A percentile compares a stretch with the other conserved stretches of the same genome.
Evolutionary conservation across 306 rosid species (phyloP).

Genomic region (Quercus alba): DNA sequence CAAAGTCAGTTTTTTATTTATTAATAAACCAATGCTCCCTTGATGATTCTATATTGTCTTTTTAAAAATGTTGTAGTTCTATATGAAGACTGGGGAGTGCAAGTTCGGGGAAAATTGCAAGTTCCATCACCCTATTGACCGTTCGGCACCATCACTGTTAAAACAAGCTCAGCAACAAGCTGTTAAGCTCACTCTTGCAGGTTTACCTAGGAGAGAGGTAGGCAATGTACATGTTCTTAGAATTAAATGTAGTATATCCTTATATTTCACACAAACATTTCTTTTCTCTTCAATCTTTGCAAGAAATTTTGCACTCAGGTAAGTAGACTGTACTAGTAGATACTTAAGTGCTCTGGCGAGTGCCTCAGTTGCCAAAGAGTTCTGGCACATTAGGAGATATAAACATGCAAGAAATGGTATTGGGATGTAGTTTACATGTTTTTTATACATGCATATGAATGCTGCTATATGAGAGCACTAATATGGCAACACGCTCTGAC

Average conservation of each 20-base stretch:
- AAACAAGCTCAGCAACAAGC: constrained; percentile 37
- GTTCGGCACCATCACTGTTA: constrained; percentile 56
- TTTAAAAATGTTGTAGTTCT: constrained; percentile 45
- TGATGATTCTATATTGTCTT: neutral
- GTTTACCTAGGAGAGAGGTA: constrained; percentile 98
- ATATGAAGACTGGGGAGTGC: constrained; percentile 94
- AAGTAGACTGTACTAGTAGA: constrained; percentile 11
- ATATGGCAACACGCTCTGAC: constrained; percentile 25
- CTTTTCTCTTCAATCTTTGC: neutral
- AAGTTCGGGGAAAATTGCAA: constrained; percentile 84
- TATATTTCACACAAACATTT: neutral
- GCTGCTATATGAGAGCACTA: neutral
- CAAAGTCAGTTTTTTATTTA: neutral
- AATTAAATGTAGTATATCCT: neutral
- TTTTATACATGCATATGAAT: neutral
- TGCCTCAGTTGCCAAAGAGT: neutral
- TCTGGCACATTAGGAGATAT: no score
- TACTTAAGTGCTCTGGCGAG: neutral
- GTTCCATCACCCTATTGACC: constrained; percentile 87
- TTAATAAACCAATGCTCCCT: neutral
- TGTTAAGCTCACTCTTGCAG: constrained; percentile 85
- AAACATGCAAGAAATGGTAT: neutral
- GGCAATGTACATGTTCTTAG: neutral
- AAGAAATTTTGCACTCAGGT: neutral
- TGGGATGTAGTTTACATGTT: neutral